Evolutionary conservation across 345 rosid genomes (phyloP).

Genomic region (Lepidium africanum): DNA sequence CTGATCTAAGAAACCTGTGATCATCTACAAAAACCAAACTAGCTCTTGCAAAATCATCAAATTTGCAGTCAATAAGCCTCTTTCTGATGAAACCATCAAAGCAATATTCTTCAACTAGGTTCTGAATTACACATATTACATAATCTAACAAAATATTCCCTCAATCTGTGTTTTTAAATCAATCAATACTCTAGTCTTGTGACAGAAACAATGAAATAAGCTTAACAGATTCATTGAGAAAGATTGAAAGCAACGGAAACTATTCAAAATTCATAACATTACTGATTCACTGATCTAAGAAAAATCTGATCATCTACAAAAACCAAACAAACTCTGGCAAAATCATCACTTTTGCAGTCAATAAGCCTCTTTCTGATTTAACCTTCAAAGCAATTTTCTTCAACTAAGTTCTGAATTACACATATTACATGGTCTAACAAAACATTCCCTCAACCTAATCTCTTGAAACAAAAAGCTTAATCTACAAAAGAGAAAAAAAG

Average conservation of each 20-base stretch:
- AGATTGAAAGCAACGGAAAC: neutral
- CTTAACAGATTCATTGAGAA: neutral
- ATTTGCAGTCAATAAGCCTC: neutral
- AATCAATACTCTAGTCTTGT: neutral
- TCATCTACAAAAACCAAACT: neutral
- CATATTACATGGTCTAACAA: neutral
- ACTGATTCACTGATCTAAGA: neutral
- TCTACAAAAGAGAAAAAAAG: neutral
- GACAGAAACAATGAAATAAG: neutral
- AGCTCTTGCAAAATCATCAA: neutral
- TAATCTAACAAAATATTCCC: neutral
- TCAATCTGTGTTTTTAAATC: neutral
- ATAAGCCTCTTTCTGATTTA: too few relatives aligned
- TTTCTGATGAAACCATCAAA: neutral
- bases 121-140: neutral
- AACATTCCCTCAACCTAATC: neutral
- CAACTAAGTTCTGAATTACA: neutral
- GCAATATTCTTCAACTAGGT: neutral
- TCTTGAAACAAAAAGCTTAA: neutral
- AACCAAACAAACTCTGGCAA: too few relatives aligned
- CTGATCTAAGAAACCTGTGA: neutral
- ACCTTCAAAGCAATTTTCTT: neutral
- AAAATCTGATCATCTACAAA: neutral
- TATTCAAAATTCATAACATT: neutral
- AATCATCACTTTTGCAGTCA: neutral